Evolutionary conservation across 768 basidiomycete genomes (phyloP), one percentile per base, ranked within the genome.

Genomic region (Podaxis carcinomalis): DNA sequence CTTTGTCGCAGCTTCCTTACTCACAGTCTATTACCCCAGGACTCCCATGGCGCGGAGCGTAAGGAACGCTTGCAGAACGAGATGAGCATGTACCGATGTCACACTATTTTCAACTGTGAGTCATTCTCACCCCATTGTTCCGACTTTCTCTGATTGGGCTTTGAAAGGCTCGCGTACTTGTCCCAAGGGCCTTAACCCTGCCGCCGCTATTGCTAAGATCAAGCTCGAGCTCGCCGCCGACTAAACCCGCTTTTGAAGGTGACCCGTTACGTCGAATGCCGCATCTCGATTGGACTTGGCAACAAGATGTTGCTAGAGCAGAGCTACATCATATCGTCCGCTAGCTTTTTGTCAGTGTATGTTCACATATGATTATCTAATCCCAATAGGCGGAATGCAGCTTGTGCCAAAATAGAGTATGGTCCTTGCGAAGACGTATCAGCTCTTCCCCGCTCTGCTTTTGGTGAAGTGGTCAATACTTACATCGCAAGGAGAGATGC

Each of bases 21-120:
- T 54, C 11, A 56, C 62, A 16, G 3, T 36, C 21, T 40, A 7
- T 27, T 40, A 27, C 55, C 37, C 6, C 66, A 93, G 88, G 96
- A 98, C 72, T 73, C 86, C 21, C 82, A 92, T 70, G 83, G 82
- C 10, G 83, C 85, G 1, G 81, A 93, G 70, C 85, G 96, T 62
- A 94, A 89, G 81, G 94, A 95, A 72, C 87, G 87, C 69, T 81
- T 99, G 66, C 92, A 98, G 77, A 99, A 99, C 75, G 89, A 93
- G 69, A 82, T 98, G 83, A 95, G 93, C 71, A 75, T 99, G 73
- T 99, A 97, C 80, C 86, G 96, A 61, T 98, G 96, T 80, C 96
- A 98, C 77, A 98, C 96, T 52, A 98, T 97, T 78, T 97, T 98
- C 82, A 97, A 97, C 77, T 93, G 93, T 90, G 60, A 28, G 82